Evolutionary conservation across 1,284 basidiomycete genomes (phyloP).

Genomic region (Heterobasidion parviporum): DNA sequence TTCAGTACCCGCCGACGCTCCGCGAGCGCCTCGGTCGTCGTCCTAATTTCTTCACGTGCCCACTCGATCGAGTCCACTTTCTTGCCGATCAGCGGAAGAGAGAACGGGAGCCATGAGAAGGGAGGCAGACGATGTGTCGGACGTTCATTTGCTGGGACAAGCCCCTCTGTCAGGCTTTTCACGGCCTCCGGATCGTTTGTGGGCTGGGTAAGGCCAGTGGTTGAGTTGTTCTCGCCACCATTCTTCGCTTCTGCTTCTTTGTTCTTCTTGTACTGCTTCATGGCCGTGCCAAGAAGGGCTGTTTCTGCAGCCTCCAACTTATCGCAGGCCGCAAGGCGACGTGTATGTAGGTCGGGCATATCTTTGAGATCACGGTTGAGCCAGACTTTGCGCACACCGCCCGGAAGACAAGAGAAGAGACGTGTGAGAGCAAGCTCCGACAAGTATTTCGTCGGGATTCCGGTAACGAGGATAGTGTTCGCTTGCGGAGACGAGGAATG

Average conservation of each 20-base stretch:
- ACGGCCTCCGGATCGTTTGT: constrained; percentile 36
- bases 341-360: constrained; percentile 76
- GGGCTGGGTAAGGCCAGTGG: constrained; percentile 31
- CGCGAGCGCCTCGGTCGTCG: constrained; percentile 42
- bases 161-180: constrained; percentile 37
- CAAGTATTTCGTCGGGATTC: constrained; percentile 77
- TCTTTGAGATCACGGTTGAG: constrained; percentile 80
- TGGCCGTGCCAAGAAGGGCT: constrained; percentile 63
- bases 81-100: constrained; percentile 60
- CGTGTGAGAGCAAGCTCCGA: constrained; percentile 55
- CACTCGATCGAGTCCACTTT: constrained; percentile 93
- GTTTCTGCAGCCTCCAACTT: constrained; percentile 87
- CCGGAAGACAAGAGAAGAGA: constrained; percentile 72
- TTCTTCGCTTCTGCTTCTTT: constrained; percentile 27
- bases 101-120: constrained; percentile 44
- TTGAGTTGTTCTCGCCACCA: constrained; percentile 6
- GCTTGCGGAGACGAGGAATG: constrained; percentile 76
- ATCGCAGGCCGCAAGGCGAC: constrained; percentile 63
- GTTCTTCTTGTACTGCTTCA: constrained; percentile 53
- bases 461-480: constrained; percentile 83
- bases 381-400: constrained; percentile 87
- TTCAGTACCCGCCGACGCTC: constrained; percentile 34
- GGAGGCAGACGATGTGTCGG: constrained; percentile 74
- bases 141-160: constrained; percentile 63
- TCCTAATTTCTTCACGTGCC: constrained; percentile 66